These are phyloP conservation scores for Malus domestica DNA, from an alignment of 306 rosid species.

Conservation along the genomic window DNA sequence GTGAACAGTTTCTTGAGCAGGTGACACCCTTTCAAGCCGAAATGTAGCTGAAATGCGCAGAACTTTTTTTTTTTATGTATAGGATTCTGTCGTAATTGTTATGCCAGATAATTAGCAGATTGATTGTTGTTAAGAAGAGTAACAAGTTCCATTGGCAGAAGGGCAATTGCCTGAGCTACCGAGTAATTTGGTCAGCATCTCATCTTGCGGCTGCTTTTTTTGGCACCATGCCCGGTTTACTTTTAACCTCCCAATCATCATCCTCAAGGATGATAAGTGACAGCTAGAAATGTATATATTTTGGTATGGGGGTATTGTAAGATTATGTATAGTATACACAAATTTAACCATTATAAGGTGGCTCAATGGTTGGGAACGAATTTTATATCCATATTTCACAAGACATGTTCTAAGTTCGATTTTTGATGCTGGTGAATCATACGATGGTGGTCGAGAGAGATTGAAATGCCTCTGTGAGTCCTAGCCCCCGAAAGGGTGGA, in stretches of 20 bases:
- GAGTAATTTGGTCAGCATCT: neutral
- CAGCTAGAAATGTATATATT: too few species aligned
- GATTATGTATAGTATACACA: too few species aligned
- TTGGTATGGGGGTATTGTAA: too few species aligned
- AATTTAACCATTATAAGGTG: too few species aligned
- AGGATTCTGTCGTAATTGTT: neutral
- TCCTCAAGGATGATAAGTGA: neutral
- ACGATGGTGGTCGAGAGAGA: accelerated
- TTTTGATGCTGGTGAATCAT: too few species aligned
- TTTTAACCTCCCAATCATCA: too few species aligned
- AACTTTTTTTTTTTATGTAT: neutral
- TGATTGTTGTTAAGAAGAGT: neutral
- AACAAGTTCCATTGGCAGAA: neutral
- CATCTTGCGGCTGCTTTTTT: neutral
- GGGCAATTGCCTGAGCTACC: neutral
- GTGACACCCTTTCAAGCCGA: neutral
- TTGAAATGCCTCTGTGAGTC: accelerated
- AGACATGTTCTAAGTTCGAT: too few species aligned
- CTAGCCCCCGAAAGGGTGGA: too few species aligned
- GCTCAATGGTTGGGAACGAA: too few species aligned
- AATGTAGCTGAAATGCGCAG: neutral
- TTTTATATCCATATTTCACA: too few species aligned
- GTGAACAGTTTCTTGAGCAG: conserved; percentile 9
- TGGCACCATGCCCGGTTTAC: neutral
- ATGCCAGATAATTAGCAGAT: neutral